A percentile compares a stretch with the other conserved stretches of the same genome.
Conservation (phyloP, 1,284 basidiomycete genomes). For the Meira nashicola region DNA sequence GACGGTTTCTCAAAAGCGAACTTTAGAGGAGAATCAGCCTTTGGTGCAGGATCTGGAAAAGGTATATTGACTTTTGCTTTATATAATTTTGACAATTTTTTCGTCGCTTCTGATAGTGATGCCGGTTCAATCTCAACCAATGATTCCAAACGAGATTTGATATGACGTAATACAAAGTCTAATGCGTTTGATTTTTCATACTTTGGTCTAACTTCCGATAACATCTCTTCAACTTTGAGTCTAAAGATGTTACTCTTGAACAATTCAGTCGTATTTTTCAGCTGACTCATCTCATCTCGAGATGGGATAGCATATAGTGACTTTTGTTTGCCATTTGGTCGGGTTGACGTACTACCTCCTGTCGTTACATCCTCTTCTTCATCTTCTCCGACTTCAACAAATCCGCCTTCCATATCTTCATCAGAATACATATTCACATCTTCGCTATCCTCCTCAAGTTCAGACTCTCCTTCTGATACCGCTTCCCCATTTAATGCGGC, state of each 20-base stretch:
- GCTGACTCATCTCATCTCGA: conserved; percentile 65
- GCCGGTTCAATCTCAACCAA: conserved; percentile 25
- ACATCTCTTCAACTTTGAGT: conserved; percentile 60
- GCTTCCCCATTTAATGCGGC: conserved; percentile 37
- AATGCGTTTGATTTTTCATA: conserved; percentile 33
- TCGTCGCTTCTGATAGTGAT: conserved; percentile 26
- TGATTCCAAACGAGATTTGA: conserved; percentile 32
- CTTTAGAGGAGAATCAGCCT: conserved; percentile 57
- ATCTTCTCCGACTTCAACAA: conserved; percentile 38
- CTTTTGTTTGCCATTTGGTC: conserved; percentile 29
- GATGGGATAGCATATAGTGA: conserved; percentile 57
- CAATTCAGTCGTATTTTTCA: conserved; percentile 72
- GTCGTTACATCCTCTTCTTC: conserved; percentile 18
- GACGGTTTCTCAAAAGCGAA: conserved; percentile 78
- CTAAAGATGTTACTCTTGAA: conserved; percentile 80
- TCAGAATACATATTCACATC: conserved; percentile 12
- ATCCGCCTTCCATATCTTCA: conserved; percentile 35
- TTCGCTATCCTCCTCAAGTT: conserved; percentile 26
- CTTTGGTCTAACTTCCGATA: conserved; percentile 34
- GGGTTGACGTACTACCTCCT: conserved; percentile 25
- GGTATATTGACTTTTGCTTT: conserved; percentile 49
- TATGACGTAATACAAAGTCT: conserved; percentile 41
- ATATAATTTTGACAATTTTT: conserved; percentile 57
- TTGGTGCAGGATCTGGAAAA: conserved; percentile 54
- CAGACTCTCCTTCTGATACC: conserved; percentile 28